phyloP scores from a whole-genome alignment of 208 protist genomes.

The Acanthamoeba sp. region DNA sequence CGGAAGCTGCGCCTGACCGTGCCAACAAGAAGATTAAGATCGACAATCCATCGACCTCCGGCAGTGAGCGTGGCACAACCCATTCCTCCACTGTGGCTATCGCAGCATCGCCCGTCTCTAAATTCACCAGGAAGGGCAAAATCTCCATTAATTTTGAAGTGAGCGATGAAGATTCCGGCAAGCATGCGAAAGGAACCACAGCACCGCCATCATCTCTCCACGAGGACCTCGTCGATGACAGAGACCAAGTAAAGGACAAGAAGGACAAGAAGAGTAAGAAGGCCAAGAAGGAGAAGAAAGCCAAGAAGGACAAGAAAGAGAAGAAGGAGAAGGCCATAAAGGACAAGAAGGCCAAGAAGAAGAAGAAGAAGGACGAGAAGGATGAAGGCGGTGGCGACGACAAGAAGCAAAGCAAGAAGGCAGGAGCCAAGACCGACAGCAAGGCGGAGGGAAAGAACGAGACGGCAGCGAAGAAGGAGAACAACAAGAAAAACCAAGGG shows the following conservation, averaged over 20 bases:
- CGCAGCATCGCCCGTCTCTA: neutral
- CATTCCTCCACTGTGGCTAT: neutral
- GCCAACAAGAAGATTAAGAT: neutral
- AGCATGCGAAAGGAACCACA: neutral
- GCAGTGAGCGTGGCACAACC: neutral
- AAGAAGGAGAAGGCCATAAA: neutral
- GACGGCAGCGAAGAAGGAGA: neutral
- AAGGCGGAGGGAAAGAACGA: neutral
- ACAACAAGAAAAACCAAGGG: neutral
- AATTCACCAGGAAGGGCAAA: constrained; percentile 32
- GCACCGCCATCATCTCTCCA: neutral
- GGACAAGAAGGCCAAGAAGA: neutral
- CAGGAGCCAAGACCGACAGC: neutral
- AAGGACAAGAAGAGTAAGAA: neutral
- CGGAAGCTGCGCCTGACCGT: no score
- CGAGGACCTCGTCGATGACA: neutral
- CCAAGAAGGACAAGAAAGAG: neutral
- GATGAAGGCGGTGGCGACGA: no score
- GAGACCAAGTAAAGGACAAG: neutral
- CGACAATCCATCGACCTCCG: neutral
- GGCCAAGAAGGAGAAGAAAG: neutral
- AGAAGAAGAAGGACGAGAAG: neutral
- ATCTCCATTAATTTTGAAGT: constrained; percentile 40
- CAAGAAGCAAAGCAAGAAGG: neutral
- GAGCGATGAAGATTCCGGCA: neutral